These are phyloP conservation scores for Corymbia citriodora DNA, from an alignment of 441 rosid species.

Conservation along the genomic window DNA sequence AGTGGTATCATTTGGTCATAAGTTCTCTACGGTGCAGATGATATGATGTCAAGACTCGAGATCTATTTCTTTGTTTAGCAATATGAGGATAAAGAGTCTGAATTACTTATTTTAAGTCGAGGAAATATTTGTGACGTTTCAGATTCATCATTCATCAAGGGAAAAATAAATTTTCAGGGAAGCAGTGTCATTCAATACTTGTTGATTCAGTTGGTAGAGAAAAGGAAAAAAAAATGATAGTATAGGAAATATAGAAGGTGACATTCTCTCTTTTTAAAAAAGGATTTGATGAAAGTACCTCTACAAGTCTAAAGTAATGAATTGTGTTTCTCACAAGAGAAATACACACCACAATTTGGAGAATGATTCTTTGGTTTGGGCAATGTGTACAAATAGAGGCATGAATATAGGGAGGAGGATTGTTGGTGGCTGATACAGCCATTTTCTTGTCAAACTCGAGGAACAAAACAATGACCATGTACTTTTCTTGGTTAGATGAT, in stretches of 20 bases:
- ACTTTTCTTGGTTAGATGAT: neutral
- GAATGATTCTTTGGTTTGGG: neutral
- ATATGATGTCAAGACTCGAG: neutral
- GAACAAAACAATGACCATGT: neutral
- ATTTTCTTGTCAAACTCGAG: neutral
- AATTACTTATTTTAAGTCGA: neutral
- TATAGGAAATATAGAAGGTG: neutral
- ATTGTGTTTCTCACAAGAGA: neutral
- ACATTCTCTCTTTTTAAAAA: neutral
- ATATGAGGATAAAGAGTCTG: neutral
- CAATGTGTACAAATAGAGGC: neutral
- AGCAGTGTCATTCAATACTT: neutral
- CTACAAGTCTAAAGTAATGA: neutral
- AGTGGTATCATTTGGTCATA: neutral
- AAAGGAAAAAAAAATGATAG: neutral
- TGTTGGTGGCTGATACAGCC: neutral
- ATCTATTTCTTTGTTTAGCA: neutral
- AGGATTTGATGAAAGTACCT: neutral
- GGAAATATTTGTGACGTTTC: neutral
- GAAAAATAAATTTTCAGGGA: neutral
- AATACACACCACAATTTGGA: neutral
- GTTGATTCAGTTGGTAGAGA: neutral
- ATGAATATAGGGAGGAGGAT: neutral
- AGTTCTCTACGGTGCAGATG: neutral
- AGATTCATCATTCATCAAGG: neutral